phyloP scores from a whole-genome alignment of 192 early-diverging fungal species.

The Entophlyctis luteolus region DNA sequence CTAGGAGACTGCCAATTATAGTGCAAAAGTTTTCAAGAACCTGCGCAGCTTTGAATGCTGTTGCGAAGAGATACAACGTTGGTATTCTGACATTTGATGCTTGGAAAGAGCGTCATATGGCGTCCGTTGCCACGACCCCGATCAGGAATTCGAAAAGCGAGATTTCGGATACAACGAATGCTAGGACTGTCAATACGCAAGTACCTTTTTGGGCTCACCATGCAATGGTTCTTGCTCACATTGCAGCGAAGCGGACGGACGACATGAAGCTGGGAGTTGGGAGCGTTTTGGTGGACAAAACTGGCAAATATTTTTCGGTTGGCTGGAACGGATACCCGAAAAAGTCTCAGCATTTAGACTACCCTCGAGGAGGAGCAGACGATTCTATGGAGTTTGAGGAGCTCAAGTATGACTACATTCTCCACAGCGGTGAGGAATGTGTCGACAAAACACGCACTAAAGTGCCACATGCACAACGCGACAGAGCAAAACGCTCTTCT shows the following conservation, averaged over 20 bases:
- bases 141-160: not conserved
- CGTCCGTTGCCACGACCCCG: too few species aligned
- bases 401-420: conserved; percentile 44
- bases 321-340: conserved; percentile 47
- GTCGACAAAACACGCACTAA: too few species aligned
- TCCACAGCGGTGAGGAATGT: conserved; percentile 29
- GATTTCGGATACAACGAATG: conserved; percentile 9
- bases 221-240: conserved; percentile 43
- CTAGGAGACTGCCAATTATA: conserved; percentile 20
- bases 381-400: conserved; percentile 42
- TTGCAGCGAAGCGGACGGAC: conserved; percentile 42
- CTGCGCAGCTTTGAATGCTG: not conserved
- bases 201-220: conserved; percentile 22
- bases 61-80: conserved; percentile 17
- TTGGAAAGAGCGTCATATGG: not conserved
- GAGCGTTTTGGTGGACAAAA: conserved; percentile 29
- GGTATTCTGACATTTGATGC: not conserved
- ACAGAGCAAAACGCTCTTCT: conserved; percentile 39
- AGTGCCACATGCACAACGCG: too few species aligned
- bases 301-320: conserved; percentile 28
- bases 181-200: not conserved
- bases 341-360: conserved; percentile 32
- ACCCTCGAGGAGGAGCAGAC: conserved; percentile 42
- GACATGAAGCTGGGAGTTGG: conserved; percentile 43
- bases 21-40: conserved; percentile 20